Evolutionary conservation across 2,329 filamentous ascomycete species (phyloP).

Genomic region (Venturia oleaginea): DNA sequence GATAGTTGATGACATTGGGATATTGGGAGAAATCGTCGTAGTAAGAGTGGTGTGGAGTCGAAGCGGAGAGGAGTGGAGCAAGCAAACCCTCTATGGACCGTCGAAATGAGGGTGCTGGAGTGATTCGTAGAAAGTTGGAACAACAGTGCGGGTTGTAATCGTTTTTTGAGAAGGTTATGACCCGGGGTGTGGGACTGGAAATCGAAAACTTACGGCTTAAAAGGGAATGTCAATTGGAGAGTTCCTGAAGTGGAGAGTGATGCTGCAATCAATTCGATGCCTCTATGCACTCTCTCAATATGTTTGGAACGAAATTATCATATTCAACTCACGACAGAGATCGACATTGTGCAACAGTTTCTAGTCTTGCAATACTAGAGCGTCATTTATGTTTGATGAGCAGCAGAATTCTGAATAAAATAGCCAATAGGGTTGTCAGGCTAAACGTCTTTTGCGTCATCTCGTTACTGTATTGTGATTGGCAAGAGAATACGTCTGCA

Average conservation of each 20-base stretch:
- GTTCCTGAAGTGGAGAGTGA: background rate
- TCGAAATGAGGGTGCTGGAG: background rate
- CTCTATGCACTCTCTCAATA: too few species aligned
- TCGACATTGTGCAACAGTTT: too few species aligned
- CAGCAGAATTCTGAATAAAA: too few species aligned
- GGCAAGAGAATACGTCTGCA: too few species aligned
- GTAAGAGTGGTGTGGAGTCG: background rate
- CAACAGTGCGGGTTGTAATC: background rate
- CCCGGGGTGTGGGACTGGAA: background rate
- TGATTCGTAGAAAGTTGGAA: background rate
- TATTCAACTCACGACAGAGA: too few species aligned
- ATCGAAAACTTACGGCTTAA: background rate
- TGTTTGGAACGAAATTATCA: too few species aligned
- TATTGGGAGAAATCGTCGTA: background rate
- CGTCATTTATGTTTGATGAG: too few species aligned
- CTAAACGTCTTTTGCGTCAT: too few species aligned
- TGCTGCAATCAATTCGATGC: background rate
- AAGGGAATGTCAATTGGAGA: background rate
- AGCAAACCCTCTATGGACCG: background rate
- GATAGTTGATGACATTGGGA: background rate
- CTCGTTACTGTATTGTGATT: too few species aligned
- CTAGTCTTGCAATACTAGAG: too few species aligned
- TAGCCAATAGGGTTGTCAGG: too few species aligned
- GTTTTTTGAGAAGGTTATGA: background rate
- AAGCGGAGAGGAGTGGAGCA: background rate